Percentiles rank a stretch among this genome's conserved stretches.
These are phyloP conservation scores for Miamiensis avidus DNA, from an alignment of 169 alveolate species.

Conservation along the genomic window DNA sequence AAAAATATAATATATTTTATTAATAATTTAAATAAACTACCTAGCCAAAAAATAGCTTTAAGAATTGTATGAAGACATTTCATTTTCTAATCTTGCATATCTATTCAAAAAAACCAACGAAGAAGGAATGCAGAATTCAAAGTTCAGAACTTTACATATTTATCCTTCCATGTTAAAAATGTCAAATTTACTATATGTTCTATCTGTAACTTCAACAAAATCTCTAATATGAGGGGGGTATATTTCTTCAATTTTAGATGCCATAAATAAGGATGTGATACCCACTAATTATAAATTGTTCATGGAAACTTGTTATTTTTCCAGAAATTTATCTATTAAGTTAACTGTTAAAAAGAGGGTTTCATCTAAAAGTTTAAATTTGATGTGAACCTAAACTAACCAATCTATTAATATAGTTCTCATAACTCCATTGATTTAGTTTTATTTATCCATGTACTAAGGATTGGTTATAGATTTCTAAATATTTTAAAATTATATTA, in stretches of 20 bases:
- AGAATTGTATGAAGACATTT: background rate
- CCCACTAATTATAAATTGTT: conserved; percentile 68
- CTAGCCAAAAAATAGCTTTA: conserved; percentile 17
- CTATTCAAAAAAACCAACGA: conserved; percentile 61
- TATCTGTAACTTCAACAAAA: conserved; percentile 56
- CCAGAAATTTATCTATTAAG: conserved; percentile 79
- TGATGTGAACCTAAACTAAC: conserved; percentile 81
- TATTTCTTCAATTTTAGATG: conserved; percentile 84
- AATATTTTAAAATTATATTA: too few species aligned
- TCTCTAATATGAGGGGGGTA: conserved; percentile 81
- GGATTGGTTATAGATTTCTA: background rate
- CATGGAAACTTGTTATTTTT: conserved; percentile 19
- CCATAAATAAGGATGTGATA: conserved; percentile 82
- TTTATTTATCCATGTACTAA: conserved; percentile 48
- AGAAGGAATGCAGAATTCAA: conserved; percentile 63
- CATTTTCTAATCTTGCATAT: conserved; percentile 28
- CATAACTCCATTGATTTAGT: conserved; percentile 76
- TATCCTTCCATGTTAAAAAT: conserved; percentile 63
- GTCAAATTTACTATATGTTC: conserved; percentile 61
- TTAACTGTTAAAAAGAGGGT: conserved; percentile 80
- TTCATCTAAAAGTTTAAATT: conserved; percentile 79
- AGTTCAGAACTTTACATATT: conserved; percentile 46
- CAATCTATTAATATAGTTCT: conserved; percentile 81
- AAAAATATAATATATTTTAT: too few species aligned
- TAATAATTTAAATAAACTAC: too few species aligned